These are phyloP conservation scores for Yamadazyma sp. DNA, from an alignment of 805 yeast genomes.

Conservation along the genomic window DNA sequence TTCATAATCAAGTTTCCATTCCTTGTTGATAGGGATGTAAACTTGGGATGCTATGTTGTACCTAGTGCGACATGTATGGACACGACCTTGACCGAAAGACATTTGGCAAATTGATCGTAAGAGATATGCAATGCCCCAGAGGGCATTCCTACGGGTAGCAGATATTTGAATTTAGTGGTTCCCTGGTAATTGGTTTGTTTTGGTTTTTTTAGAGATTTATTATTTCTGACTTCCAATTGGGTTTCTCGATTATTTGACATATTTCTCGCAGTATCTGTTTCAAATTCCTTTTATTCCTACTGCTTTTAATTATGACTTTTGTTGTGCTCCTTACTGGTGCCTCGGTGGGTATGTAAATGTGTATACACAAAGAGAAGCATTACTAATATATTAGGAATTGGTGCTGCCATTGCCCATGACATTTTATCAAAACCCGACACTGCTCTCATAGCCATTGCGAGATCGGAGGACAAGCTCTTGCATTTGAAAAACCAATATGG, in stretches of 20 bases:
- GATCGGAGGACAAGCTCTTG: slow-evolving; percentile 52
- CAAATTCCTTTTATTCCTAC: background rate
- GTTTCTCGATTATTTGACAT: too few relatives aligned
- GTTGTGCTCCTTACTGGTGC: slow-evolving; percentile 58
- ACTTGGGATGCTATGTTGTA: slow-evolving; percentile 4
- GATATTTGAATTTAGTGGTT: too few relatives aligned
- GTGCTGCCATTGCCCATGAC: slow-evolving; percentile 64
- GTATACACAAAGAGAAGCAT: background rate
- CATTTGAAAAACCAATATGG: slow-evolving; percentile 47
- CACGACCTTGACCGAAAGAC: slow-evolving; percentile 4
- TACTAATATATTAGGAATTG: slow-evolving; percentile 56
- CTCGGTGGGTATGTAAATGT: slow-evolving; percentile 48
- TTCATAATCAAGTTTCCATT: slow-evolving; percentile 21
- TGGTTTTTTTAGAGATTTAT: too few relatives aligned
- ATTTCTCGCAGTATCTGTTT: too few relatives aligned
- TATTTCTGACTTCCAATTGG: too few relatives aligned
- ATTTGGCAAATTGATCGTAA: too few relatives aligned
- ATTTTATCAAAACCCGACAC: slow-evolving; percentile 40
- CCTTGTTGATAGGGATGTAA: slow-evolving; percentile 6
- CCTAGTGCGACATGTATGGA: slow-evolving; percentile 5
- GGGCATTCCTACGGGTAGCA: too few relatives aligned
- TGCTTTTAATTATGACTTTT: slow-evolving; percentile 16
- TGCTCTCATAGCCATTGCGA: slow-evolving; percentile 67
- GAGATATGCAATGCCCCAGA: too few relatives aligned
- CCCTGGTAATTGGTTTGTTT: too few relatives aligned